These are phyloP conservation scores for Daldinia caldariorum DNA, from an alignment of 495 filamentous ascomycete genomes.

Conservation along the genomic window DNA sequence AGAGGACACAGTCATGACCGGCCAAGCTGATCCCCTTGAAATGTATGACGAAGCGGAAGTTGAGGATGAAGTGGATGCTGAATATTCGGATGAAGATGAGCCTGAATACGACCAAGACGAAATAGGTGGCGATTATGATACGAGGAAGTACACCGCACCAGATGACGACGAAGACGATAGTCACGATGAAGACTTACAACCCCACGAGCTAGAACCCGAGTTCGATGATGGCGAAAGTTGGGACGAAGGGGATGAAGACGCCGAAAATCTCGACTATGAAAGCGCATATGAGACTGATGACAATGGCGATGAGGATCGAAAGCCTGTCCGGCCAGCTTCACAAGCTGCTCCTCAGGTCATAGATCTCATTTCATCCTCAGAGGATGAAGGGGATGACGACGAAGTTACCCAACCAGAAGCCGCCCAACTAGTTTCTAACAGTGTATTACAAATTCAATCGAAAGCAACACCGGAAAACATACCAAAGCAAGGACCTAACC, in stretches of 20 bases:
- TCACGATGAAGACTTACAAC: conserved; percentile 48
- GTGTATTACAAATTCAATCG: conserved; percentile 7
- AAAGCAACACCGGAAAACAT: neutral
- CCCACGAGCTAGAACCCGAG: conserved; percentile 38
- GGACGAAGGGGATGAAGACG: conserved; percentile 47
- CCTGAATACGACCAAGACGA: conserved; percentile 51
- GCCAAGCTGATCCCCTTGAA: conserved; percentile 32
- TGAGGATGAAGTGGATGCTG: conserved; percentile 43
- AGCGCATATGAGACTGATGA: conserved; percentile 41
- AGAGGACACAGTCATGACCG: conserved; percentile 38
- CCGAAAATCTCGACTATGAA: conserved; percentile 36
- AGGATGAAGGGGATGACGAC: conserved; percentile 48
- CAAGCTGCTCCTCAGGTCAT: conserved; percentile 50
- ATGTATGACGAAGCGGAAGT: conserved; percentile 44
- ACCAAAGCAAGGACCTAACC: neutral
- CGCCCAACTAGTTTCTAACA: neutral
- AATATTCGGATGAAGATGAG: conserved; percentile 52
- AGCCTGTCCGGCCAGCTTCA: conserved; percentile 10
- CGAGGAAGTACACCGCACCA: conserved; percentile 41
- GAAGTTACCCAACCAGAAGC: conserved; percentile 14
- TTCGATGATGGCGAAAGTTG: conserved; percentile 44
- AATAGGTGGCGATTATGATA: conserved; percentile 46
- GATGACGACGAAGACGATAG: conserved; percentile 53
- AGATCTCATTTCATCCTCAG: conserved; percentile 53
- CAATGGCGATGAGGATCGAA: conserved; percentile 20